phyloP scores from a whole-genome alignment of 345 rosid species.

The Euclidium syriacum region DNA sequence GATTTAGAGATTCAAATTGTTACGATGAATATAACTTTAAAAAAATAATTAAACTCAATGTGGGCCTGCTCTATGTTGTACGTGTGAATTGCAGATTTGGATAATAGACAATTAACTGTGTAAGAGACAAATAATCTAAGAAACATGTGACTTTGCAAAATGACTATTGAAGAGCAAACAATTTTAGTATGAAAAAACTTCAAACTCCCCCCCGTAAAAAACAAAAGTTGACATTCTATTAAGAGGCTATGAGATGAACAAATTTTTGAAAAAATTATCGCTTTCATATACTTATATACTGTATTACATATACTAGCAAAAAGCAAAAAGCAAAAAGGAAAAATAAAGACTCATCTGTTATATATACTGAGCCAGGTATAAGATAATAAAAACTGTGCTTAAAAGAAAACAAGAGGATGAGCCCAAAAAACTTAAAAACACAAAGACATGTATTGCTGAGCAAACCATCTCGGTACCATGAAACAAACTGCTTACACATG shows the following conservation, averaged over 20 bases:
- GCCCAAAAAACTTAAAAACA: conserved; percentile 16
- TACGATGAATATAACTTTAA: no score
- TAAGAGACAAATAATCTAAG: conserved; percentile 1
- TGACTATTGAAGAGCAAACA: not conserved
- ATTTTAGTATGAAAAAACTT: not conserved
- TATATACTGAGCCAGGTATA: not conserved
- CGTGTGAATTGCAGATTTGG: not conserved
- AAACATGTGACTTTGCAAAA: conserved; percentile 9
- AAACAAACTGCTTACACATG: conserved; percentile 23
- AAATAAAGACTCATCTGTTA: not conserved
- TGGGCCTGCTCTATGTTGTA: not conserved
- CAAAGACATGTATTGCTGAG: conserved; percentile 24
- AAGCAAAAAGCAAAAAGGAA: not conserved
- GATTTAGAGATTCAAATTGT: no score
- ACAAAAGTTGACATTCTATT: no score
- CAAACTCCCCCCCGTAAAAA: conserved; percentile 11
- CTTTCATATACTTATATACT: no score
- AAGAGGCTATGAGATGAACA: no score
- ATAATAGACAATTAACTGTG: not conserved
- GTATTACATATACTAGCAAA: no score
- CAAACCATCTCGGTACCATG: conserved; percentile 24
- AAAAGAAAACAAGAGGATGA: conserved; percentile 21
- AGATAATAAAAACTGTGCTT: not conserved
- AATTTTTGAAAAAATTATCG: no score
- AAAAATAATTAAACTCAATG: no score